Evolutionary conservation across 2,329 filamentous ascomycete species (phyloP), one percentile per base, ranked within the genome.

Genomic region (Scleromitrula shiraiana): DNA sequence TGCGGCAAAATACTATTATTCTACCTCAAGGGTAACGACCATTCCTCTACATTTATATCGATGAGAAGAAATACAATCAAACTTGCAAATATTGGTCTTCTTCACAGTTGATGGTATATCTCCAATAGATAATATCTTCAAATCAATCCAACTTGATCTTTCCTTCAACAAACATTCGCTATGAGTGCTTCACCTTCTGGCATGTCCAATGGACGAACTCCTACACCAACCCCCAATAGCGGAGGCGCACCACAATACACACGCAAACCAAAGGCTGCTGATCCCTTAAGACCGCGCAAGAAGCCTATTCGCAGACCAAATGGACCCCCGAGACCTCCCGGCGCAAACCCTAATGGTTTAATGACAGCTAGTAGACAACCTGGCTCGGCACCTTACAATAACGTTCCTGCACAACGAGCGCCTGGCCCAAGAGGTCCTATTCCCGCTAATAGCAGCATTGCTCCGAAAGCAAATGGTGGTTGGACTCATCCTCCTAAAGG

Each of bases 211-310:
- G 68, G 68, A 51, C 69, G 67, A 46, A 70, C 67, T 35, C 71
- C 71, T 41, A 71, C 69, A 24, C 70, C 71, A 41, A 71, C 69
- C 5, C 69, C 71, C n/a, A 70, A 68, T 61, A 70, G 71, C 48
- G 72, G 71, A 48, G 72, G 69, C 53, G 68, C 62, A 50, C 67
- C 66, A 40, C 64, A 68, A 56, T 68, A 65, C 48, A 65, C 70
- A 30, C 70, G 75, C 47, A 74, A 73, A 50, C 70, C 70, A 9
- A 73, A 72, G 50, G 68, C 67, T 39, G 70, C 71, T 48, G 80
- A 87, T 58, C 83, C 84, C 24, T 68, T 87, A 17, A 78, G 83
- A 43, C 72, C 80, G 44, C 74, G 78, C 37, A 80, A 82, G 60
- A 77, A 73, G 54, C 68, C 70, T 2, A 51, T 62, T 19, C 62